Evolutionary conservation across 2,329 filamentous ascomycete species (phyloP), one percentile per base, ranked within the genome.

Genomic region (Colletotrichum scovillei): DNA sequence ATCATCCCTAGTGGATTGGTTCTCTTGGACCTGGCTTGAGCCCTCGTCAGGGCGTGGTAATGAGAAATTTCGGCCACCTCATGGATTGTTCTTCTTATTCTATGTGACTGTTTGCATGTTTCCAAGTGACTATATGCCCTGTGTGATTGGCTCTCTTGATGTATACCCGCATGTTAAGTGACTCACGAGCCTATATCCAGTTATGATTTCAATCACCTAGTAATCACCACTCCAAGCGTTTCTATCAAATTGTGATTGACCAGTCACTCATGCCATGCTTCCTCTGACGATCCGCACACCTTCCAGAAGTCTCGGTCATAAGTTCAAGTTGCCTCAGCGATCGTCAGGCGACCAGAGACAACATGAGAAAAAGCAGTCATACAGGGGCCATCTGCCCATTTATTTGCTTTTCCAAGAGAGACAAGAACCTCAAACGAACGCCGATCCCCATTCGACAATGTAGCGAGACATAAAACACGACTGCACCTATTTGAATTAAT

Each of bases 21-120:
- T 65, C 73, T 67, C 74, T n/a, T 9, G 16, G 74, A 70, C 69
- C 76, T 42, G 76, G 76, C 76, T 78, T 77, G 75, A 77, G 78
- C 80, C 80, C 79, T 78, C 77, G 76, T 80, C 73, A 77, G 78
- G 81, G 79, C 75, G 79, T 77, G 78, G 79, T 80, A 82, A 82
- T 82, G 80, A 81, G 79, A 82, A 76, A 81, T 78, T 80, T 80
- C 79, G 80, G 82, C 81, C 81, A 78, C 79, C 81, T 82, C 82
- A 78, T 24, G 14, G 22, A 26, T 42, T 49, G 38, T 63, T 71
- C 22, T 35, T 24, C 22, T 24, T 28, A 2, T 12, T n/a, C 14
- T 22, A 9, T 65, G 63, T 65, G 63, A 56, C 24, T 63, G 28
- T 67, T 46, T 26, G 14, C 32, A 46, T 32, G 35, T 14, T 38